These are phyloP conservation scores for Collybia sordida DNA, from an alignment of 768 basidiomycete species.

Conservation along the genomic window DNA sequence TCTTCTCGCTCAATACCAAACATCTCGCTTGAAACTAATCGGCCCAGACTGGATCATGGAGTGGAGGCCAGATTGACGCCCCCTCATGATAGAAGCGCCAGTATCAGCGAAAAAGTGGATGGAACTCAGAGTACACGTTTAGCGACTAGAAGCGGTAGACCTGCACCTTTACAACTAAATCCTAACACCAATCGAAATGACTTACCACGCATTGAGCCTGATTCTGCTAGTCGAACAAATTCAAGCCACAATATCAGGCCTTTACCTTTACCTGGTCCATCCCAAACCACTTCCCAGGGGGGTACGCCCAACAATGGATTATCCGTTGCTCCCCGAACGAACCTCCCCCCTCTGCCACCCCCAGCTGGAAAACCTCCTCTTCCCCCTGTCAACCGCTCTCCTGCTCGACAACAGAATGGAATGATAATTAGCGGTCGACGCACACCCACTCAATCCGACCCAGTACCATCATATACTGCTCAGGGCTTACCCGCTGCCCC, in stretches of 20 bases:
- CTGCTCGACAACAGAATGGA: slow-evolving; percentile 32
- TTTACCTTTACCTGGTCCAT: slow-evolving; percentile 44
- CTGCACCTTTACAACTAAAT: slow-evolving; percentile 79
- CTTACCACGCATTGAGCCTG: slow-evolving; percentile 72
- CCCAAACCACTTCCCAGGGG: slow-evolving; percentile 26
- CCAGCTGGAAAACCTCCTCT: slow-evolving; percentile 67
- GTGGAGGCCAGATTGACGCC: slow-evolving; percentile 1
- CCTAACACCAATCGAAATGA: slow-evolving; percentile 52
- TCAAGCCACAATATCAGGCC: slow-evolving; percentile 39
- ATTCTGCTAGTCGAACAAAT: slow-evolving; percentile 46
- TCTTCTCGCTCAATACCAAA: slow-evolving; percentile 21
- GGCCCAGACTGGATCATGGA: slow-evolving; percentile 9
- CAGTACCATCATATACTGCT: slow-evolving; percentile 38
- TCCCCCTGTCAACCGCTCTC: slow-evolving; percentile 39
- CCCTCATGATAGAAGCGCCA: background rate
- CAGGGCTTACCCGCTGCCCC: slow-evolving; percentile 44
- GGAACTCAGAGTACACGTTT: slow-evolving; percentile 26
- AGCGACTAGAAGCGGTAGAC: slow-evolving; percentile 53
- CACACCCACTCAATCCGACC: slow-evolving; percentile 60
- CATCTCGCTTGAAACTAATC: slow-evolving; percentile 12
- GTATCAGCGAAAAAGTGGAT: slow-evolving; percentile 11
- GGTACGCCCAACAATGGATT: slow-evolving; percentile 32
- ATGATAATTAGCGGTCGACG: slow-evolving; percentile 36
- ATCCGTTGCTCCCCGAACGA: slow-evolving; percentile 37
- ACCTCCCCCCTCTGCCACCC: slow-evolving; percentile 65